Base-by-base conservation (phyloP, 2,329 filamentous ascomycete species). In the Aureobasidium sp. region DNA sequence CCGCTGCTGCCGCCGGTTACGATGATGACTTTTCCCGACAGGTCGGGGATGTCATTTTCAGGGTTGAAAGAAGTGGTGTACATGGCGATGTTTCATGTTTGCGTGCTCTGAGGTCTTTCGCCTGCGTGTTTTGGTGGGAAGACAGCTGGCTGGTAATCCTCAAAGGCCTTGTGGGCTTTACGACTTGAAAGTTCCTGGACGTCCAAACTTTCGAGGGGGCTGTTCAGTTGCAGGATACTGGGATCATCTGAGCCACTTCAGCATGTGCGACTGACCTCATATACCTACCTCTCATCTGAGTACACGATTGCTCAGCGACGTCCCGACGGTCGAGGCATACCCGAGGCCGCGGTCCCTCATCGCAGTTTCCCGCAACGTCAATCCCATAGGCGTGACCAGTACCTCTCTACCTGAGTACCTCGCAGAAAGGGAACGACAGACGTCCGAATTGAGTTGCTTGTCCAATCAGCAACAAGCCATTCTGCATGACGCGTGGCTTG, bases 1-100 rank as follows among this genome's bases (percentile, higher is more conserved):
- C 68, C 68, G 7, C 65, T 63, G 27, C 42, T 68, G 25, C 67
- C 67, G 13, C 67, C 66, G 9, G 66, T 69, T 15, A 68, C 65
- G 5, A 69, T 38, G 51, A 71, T 67, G 25, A 71, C 67, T 57
- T 71, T 71, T 27, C 67, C 67, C 4, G 63, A 55, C 9, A 73
- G 67, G 50, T 65, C 64, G 21, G 69, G 70, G 42, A 72, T 73
- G 57, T 71, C 67, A 9, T 60, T 65, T 15, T 65, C 61, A 2
- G 70, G 69, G 25, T 69, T 61, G 61, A 69, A 72, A 6, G 7
- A n/a, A 23, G 38, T 54, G 5, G 10, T 13, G 15, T 7, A 19
- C 4, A 38, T 53, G 21, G 46, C 25, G 17, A 4, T 15, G 10
- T 15, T 49, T 43, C 19, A 43, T 23, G 4, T 15, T 37, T 17